Evolutionary conservation across 495 filamentous ascomycete species (phyloP), one percentile per base, ranked within the genome.

Genomic region (Penicillium canescens): DNA sequence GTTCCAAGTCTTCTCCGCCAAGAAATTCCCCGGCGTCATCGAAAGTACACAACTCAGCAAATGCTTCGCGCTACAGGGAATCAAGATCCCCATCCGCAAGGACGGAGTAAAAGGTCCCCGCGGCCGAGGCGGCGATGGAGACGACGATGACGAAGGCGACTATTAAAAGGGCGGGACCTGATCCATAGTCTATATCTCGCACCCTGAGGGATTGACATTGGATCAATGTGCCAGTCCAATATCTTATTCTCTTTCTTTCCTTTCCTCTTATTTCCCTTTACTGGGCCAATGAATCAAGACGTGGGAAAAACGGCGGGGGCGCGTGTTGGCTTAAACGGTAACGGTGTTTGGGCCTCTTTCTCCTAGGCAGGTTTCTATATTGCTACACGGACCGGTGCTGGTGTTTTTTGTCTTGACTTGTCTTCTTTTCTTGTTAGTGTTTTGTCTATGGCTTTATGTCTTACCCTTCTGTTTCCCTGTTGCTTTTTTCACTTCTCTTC

Each of bases 1-100:
- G 14, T 98, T 98, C 79, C 90, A 94, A 55, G 94, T 98, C 40
- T 98, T 86, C 69, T 92, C 87, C 5, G 94, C 94, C 33, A 98
- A 98, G 81, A 96, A 96, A 59, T 98, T 98, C 78, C 93, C 94
- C 0, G 94, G 94, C 52, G 94, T 98, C 1, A 95, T 96, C 57
- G 93, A 97, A 66, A 93, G 88, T 67, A 98, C 94, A 2, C 70
- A 81, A n/a, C 73, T 98, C 16, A 96, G 92, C 78, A 96, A 95
- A 67, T 88, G 84, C 61, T 98, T 98, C 72, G 94, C 94, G 10
- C 79, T 84, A 8, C 94, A 98, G 61, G 94, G 94, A n/a, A 93
- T 96, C 71, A 96, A 96, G 72, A 96, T 96, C 14, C 92, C 92
- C 0, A 96, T 96, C 39, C 78, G 92, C 8, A 96, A 96, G 71